phyloP scores from a whole-genome alignment of 2,329 filamentous ascomycete species.

The Capronia epimyces region DNA sequence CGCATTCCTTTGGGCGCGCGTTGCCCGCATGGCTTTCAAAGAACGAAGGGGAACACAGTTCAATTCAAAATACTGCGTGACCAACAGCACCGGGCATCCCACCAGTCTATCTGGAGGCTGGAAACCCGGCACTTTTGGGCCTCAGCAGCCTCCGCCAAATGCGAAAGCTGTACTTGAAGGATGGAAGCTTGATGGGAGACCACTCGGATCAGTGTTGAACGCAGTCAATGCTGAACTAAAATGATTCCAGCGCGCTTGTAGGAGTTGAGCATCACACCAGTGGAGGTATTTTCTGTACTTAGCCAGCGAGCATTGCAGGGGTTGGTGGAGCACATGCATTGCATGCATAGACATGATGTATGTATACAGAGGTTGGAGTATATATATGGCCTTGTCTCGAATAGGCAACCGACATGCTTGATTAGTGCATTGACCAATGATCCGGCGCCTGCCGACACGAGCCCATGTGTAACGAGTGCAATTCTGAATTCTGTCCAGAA shows the following conservation, averaged over 20 bases:
- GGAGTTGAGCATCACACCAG: constrained; percentile 8
- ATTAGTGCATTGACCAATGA: too few species aligned
- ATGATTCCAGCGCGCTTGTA: constrained; percentile 13
- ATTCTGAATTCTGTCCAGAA: too few species aligned
- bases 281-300: constrained; percentile 6
- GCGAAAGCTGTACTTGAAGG: constrained; percentile 14
- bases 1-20: constrained; percentile 49
- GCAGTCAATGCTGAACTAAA: constrained; percentile 3
- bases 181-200: constrained; percentile 18
- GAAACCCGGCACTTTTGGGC: constrained; percentile 20
- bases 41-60: constrained; percentile 20
- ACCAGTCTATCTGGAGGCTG: constrained; percentile 25
- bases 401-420: background rate
- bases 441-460: too few species aligned
- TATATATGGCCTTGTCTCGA: background rate
- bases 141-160: constrained; percentile 17
- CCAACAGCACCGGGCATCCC: constrained; percentile 20
- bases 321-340: background rate
- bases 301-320: constrained; percentile 19
- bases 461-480: too few species aligned
- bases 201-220: constrained; percentile 5
- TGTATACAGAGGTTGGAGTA: too few species aligned
- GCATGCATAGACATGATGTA: background rate
- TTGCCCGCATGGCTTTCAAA: constrained; percentile 37
- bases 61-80: constrained; percentile 24